phyloP scores from a whole-genome alignment of 805 yeast genomes.

The Yarrowia sp. region DNA sequence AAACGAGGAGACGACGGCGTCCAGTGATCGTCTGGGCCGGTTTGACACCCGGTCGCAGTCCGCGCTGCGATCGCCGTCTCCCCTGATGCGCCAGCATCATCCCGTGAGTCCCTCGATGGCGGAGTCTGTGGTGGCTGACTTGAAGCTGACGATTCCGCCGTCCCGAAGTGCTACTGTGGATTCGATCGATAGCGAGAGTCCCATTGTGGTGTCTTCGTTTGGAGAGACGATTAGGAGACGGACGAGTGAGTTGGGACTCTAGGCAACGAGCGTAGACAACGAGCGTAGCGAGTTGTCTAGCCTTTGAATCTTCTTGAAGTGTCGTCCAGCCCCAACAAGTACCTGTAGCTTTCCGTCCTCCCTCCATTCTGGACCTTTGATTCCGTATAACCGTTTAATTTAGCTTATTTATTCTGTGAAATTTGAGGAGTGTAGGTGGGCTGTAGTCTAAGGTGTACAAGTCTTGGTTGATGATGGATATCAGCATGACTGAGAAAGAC shows the following conservation, averaged over 20 bases:
- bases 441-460: too few species aligned
- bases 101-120: constrained; percentile 34
- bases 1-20: constrained; percentile 24
- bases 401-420: too few species aligned
- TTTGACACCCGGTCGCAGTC: constrained; percentile 35
- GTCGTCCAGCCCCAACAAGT: too few species aligned
- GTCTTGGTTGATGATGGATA: too few species aligned
- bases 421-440: too few species aligned
- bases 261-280: background rate
- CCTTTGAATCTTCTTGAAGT: too few species aligned
- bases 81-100: constrained; percentile 30
- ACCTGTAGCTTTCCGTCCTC: too few species aligned
- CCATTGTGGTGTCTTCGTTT: constrained; percentile 42
- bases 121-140: constrained; percentile 17
- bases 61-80: constrained; percentile 17
- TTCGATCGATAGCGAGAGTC: constrained; percentile 27
- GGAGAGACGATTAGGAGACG: constrained; percentile 44
- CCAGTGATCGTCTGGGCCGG: constrained; percentile 18
- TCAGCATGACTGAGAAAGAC: too few species aligned
- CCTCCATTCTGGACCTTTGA: too few species aligned
- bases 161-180: constrained; percentile 22
- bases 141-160: constrained; percentile 26
- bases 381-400: too few species aligned
- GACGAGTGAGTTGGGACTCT: constrained; percentile 20
- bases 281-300: too few species aligned